Percentiles rank a stretch among this genome's conserved stretches.
Evolutionary conservation across 148 eudicot species (phyloP).

Genomic region (Limonium bicolor): DNA sequence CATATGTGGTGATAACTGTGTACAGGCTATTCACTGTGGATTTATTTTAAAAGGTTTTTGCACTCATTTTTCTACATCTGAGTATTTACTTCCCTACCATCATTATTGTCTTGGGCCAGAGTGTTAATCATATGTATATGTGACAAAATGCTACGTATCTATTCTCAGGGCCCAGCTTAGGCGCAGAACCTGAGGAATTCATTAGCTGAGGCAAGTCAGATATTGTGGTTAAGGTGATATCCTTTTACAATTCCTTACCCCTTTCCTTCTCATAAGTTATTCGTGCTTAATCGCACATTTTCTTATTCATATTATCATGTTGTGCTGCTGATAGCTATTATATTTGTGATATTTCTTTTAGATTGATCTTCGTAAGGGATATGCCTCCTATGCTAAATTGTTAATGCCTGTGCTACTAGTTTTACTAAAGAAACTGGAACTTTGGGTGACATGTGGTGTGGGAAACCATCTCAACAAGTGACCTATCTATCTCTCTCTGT

Average conservation of each 20-base stretch:
- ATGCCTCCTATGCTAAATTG: constrained; percentile 72
- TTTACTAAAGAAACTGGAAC: constrained; percentile 87
- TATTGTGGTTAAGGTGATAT: constrained; percentile 67
- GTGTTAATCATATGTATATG: not conserved
- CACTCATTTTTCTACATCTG: not conserved
- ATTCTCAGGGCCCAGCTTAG: constrained; percentile 84
- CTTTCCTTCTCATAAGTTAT: too few species aligned
- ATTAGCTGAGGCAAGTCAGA: constrained; percentile 65
- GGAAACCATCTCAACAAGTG: constrained; percentile 80
- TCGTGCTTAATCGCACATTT: too few species aligned
- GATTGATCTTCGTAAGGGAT: constrained; percentile 95
- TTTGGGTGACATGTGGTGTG: constrained; percentile 89
- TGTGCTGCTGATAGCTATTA: not conserved
- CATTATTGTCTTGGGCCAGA: not conserved
- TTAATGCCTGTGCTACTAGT: constrained; percentile 92
- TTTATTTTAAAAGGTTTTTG: not conserved
- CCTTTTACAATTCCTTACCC: too few species aligned
- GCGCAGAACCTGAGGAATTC: constrained; percentile 93
- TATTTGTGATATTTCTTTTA: constrained; percentile 13
- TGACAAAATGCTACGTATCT: not conserved
- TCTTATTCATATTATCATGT: too few species aligned
- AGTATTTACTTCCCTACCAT: not conserved
- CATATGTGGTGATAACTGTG: too few species aligned
- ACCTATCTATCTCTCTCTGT: constrained; percentile 27
- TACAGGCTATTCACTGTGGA: too few species aligned